These are phyloP conservation scores for Monilinia aucupariae DNA, from an alignment of 2,329 filamentous ascomycete species.

Conservation along the genomic window DNA sequence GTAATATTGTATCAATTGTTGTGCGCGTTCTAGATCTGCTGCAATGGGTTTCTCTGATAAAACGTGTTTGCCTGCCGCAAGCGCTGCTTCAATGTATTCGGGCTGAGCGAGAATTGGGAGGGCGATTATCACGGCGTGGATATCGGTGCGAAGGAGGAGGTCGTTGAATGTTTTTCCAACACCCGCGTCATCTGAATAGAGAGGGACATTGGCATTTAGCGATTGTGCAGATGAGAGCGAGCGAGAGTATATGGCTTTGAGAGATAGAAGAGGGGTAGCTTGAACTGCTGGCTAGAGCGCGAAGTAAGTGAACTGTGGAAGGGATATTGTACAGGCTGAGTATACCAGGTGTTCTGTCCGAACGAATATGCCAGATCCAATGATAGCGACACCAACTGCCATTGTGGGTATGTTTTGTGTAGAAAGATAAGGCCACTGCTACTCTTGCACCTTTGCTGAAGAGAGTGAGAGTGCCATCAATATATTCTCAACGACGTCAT, in stretches of 20 bases:
- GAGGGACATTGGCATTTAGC: constrained; percentile 39
- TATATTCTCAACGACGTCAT: not conserved
- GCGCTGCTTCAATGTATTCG: constrained; percentile 44
- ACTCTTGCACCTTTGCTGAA: not conserved
- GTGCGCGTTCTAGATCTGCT: constrained; percentile 44
- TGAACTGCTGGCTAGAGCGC: constrained; percentile 50
- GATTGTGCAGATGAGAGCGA: constrained; percentile 32
- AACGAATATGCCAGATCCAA: constrained; percentile 59
- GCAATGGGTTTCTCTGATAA: constrained; percentile 51
- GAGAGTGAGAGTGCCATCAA: no score
- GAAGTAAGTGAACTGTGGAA: not conserved
- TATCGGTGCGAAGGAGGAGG: constrained; percentile 32
- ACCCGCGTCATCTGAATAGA: constrained; percentile 34
- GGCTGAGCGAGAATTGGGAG: constrained; percentile 48
- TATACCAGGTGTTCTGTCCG: constrained; percentile 52
- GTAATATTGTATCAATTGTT: constrained; percentile 46
- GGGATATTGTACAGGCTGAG: constrained; percentile 5
- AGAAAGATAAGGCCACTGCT: not conserved
- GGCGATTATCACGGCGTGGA: constrained; percentile 38
- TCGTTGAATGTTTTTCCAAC: constrained; percentile 41
- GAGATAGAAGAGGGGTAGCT: constrained; percentile 43
- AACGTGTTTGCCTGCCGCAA: constrained; percentile 49
- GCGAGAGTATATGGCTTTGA: constrained; percentile 45
- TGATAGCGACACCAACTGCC: constrained; percentile 51
- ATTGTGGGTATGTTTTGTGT: constrained; percentile 22